Percentiles rank a stretch among this genome's conserved stretches.
These are phyloP conservation scores for Borovskyia barvae DNA, from an alignment of 208 protist species.

Conservation along the genomic window DNA sequence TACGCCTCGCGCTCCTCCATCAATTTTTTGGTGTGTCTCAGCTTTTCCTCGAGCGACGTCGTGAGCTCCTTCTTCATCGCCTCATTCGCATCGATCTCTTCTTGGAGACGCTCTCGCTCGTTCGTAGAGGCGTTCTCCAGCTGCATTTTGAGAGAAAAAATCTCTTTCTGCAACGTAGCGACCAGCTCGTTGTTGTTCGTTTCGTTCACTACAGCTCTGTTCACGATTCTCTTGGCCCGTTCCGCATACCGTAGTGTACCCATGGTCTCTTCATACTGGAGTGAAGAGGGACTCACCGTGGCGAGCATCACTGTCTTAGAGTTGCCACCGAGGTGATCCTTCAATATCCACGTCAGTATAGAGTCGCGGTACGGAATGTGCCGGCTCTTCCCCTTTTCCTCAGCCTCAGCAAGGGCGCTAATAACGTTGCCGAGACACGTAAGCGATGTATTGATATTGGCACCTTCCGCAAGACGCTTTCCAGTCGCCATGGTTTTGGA, in stretches of 20 bases:
- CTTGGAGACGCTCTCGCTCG: constrained; percentile 49
- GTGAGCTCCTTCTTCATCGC: constrained; percentile 66
- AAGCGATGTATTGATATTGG: constrained; percentile 90
- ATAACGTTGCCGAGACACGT: constrained; percentile 81
- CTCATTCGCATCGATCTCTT: constrained; percentile 68
- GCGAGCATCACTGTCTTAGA: constrained; percentile 73
- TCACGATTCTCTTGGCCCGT: constrained; percentile 86
- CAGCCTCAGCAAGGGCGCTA: constrained; percentile 66
- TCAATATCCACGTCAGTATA: constrained; percentile 92
- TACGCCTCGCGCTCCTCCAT: constrained; percentile 75
- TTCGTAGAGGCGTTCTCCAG: constrained; percentile 45
- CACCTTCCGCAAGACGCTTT: constrained; percentile 81
- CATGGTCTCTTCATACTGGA: constrained; percentile 64
- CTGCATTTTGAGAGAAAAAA: constrained; percentile 49
- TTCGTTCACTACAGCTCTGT: constrained; percentile 85
- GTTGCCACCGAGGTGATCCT: constrained; percentile 57
- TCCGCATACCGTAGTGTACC: constrained; percentile 86
- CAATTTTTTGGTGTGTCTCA: constrained; percentile 50
- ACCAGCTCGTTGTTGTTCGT: constrained; percentile 83
- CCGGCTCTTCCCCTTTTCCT: constrained; percentile 27
- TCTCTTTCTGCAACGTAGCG: constrained; percentile 68
- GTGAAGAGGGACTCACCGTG: constrained; percentile 62
- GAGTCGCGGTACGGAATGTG: constrained; percentile 90
- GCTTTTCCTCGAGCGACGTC: constrained; percentile 69
- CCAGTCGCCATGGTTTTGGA: constrained; percentile 86